phyloP scores from a whole-genome alignment of 1,284 basidiomycete genomes.

The Malassezia brasiliensis region DNA sequence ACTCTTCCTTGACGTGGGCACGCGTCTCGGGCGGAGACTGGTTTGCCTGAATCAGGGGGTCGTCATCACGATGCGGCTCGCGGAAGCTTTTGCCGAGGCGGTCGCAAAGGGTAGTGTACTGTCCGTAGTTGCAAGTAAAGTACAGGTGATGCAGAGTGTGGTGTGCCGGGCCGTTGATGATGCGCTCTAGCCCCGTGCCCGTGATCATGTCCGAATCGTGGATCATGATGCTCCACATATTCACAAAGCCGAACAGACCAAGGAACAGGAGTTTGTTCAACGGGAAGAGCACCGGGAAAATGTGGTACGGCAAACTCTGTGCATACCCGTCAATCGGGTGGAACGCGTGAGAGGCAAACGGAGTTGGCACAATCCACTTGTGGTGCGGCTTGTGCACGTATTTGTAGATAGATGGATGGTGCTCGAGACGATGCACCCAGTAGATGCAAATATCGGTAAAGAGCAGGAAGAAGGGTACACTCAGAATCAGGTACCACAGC shows the following conservation, averaged over 20 bases:
- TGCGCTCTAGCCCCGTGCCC: constrained; percentile 73
- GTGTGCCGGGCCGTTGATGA: constrained; percentile 95
- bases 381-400: constrained; percentile 89
- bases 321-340: constrained; percentile 88
- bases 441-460: constrained; percentile 90
- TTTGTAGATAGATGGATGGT: constrained; percentile 81
- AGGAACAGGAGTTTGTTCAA: constrained; percentile 56
- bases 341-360: constrained; percentile 93
- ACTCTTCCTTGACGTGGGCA: constrained; percentile 1
- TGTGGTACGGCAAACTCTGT: constrained; percentile 88
- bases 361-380: constrained; percentile 96
- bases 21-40: neutral
- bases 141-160: constrained; percentile 89
- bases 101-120: constrained; percentile 95
- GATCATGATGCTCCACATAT: constrained; percentile 54
- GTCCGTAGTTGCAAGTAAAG: constrained; percentile 89
- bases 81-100: constrained; percentile 73
- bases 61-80: constrained; percentile 69
- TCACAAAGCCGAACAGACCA: constrained; percentile 46
- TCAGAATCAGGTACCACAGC: constrained; percentile 37
- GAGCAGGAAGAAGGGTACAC: constrained; percentile 58
- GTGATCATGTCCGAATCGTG: constrained; percentile 99
- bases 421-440: constrained; percentile 85
- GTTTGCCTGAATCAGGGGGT: constrained; percentile 64
- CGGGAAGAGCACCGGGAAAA: constrained; percentile 85